Evolutionary conservation across 129 eudicot genomes (phyloP).

Genomic region (Lactuca saligna): DNA sequence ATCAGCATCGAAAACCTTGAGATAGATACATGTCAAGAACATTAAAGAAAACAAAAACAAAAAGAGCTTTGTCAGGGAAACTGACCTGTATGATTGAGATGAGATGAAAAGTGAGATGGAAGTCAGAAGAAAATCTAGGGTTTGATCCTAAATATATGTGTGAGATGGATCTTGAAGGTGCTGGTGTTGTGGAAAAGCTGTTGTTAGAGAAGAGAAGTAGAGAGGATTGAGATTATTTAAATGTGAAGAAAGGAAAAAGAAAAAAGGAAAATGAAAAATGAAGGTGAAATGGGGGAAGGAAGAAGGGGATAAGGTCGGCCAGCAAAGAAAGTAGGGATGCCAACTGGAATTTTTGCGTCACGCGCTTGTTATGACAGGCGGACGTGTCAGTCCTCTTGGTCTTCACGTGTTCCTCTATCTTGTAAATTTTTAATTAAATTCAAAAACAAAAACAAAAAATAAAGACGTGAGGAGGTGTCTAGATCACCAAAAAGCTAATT

Average conservation of each 20-base stretch:
- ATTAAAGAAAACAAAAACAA: background rate
- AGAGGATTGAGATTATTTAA: background rate
- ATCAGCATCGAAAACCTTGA: constrained; percentile 10
- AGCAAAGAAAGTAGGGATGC: constrained; percentile 52
- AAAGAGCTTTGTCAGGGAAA: background rate
- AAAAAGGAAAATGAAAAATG: background rate
- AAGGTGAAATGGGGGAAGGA: background rate
- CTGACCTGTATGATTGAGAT: constrained; percentile 36
- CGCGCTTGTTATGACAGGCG: constrained; percentile 42
- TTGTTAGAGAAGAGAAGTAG: constrained; percentile 23
- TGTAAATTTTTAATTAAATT: background rate
- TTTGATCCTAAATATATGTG: constrained; percentile 24
- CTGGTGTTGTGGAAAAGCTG: background rate
- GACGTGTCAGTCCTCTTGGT: constrained; percentile 44
- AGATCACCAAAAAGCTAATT: constrained; percentile 32
- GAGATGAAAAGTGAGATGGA: constrained; percentile 3
- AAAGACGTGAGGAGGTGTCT: constrained; percentile 25
- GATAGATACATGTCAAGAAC: background rate
- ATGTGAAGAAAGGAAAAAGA: background rate
- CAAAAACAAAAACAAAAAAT: background rate
- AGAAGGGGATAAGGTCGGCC: constrained; percentile 66
- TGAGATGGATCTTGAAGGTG: constrained; percentile 32
- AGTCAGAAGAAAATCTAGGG: constrained; percentile 41
- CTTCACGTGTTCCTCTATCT: constrained; percentile 30
- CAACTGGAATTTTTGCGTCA: constrained; percentile 57